Evolutionary conservation across 805 yeast species (phyloP), one percentile per base, ranked within the genome.

Genomic region (Schwanniomyces vanrijiae): DNA sequence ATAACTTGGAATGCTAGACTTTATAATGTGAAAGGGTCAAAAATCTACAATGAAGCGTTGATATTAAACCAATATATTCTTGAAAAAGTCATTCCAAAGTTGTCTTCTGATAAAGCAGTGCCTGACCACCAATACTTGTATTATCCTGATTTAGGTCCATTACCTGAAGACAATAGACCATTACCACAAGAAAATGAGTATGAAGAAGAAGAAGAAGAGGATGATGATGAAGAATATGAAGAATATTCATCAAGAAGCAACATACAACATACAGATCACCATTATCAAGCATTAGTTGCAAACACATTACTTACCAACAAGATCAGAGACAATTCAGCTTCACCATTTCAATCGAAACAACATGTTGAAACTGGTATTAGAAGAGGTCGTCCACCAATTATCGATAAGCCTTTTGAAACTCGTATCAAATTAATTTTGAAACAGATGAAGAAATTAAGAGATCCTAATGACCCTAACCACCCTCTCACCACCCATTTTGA

Each of bases 301-400:
- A 49, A 49, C 25, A 49, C 40, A 39, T 21, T 46, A 20, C 43
- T 48, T 50, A 21, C 48, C 44, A 35, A 53, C 53, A 39, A 50
- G 60, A 10, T 48, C 22, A 43, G 47, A 29, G 48, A 45, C n/a
- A 29, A 29, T 18, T 43, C 52, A 5, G 37, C 52, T 10, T 46
- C 50, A 9, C 50, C 50, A 16, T 46, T 34, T 35, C 52, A 42
- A 16, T 31, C 52, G 1, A 45, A 40, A 20, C 49, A 43, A 20
- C 35, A 31, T 14, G 29, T 55, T 20, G 72, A 66, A 40, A 61
- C 67, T 20, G 84, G 89, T 55, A 78, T 81, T 26, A 85, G 88
- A 64, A 78, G 96, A 59, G 96, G 96, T 16, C 78, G 96, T 56
- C 96, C 97, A 4, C 96, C 96, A 2, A 86, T 89, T 47, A 89